Base-by-base conservation (phyloP, 2,329 filamentous ascomycete genomes). In the Fusarium sp. region DNA sequence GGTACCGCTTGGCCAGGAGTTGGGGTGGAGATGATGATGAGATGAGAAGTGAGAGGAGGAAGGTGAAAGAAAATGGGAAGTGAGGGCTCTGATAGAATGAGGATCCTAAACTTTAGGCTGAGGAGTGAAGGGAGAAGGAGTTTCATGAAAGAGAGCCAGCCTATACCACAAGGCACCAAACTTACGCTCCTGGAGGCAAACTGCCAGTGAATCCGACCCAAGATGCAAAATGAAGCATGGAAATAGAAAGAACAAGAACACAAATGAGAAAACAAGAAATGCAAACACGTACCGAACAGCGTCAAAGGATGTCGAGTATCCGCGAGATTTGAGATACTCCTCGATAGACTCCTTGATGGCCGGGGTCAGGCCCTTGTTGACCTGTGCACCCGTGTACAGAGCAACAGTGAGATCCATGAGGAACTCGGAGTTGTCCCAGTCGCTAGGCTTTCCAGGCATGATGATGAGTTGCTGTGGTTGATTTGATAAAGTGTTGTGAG, bases 291-390 rank as follows among this genome's bases (percentile, higher is more conserved):
- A 83, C 83, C 82, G 80, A 48, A 84, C 76, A 2, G 74, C 80
- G 28, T 84, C 78, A 80, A 81, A 84, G 5, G 78, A 79, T n/a
- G 80, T 78, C 7, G 64, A 59, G 49, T 78, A 73, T 9, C 80
- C 76, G 7, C 65, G 67, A 14, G 63, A 40, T n/a, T 73, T 66
- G 54, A 83, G 73, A n/a, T 75, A 75, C 9, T 62, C 62, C 44
- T 76, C 71, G 47, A 83, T 69, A 2, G 68, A 69, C 0, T 74
- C 71, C 49, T 76, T 77, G 32, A 74, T 63, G 24, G 74, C 60
- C 15, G 73, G 46, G 15, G 60, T 70, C 56, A 82, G 72, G 14
- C 58, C 70, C 10, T 69, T 71, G n/a, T 67, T 60, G 2, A 63
- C 56, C 34, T 74, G 70, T 15, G 73, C 70, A 12, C 73, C 71